Conservation (phyloP, 169 alveolate species). For the Cryptosporidium ubiquitum region DNA sequence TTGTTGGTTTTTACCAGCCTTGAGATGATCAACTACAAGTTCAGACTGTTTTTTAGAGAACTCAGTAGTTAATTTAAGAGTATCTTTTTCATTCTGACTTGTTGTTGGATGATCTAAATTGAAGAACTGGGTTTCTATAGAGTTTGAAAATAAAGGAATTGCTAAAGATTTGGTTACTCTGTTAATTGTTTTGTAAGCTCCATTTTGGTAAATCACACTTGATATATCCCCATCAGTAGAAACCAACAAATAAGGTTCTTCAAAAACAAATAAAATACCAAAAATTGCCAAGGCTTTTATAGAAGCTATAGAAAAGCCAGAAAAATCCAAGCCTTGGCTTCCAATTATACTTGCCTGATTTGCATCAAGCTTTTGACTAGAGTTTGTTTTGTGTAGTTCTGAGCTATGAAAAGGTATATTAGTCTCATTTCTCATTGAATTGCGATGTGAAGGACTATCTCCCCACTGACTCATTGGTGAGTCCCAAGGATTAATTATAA, state of each 20-base stretch:
- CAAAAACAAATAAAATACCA: conserved; percentile 46
- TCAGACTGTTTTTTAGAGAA: neutral
- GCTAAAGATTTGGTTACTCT: conserved; percentile 59
- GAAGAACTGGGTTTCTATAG: conserved; percentile 22
- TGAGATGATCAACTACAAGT: neutral
- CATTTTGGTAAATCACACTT: conserved; percentile 52
- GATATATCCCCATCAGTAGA: conserved; percentile 18
- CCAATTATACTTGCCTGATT: neutral
- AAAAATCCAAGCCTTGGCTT: conserved; percentile 1
- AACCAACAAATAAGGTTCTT: conserved; percentile 40
- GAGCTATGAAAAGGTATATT: neutral
- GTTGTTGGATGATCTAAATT: neutral
- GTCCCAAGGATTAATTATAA: conserved; percentile 58
- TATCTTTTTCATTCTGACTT: neutral
- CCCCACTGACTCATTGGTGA: neutral
- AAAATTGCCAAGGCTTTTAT: conserved; percentile 38
- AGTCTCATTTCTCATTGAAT: neutral
- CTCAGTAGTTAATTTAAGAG: neutral
- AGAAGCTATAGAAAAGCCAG: conserved; percentile 42
- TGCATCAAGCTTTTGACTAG: neutral
- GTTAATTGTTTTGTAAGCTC: conserved; percentile 31
- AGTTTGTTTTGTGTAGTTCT: neutral
- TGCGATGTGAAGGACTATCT: neutral
- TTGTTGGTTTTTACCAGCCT: neutral
- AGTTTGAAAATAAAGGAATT: conserved; percentile 28